Percentiles rank a stretch among this genome's conserved stretches.
phyloP scores from a whole-genome alignment of 306 rosid genomes.

The Geum urbanum region DNA sequence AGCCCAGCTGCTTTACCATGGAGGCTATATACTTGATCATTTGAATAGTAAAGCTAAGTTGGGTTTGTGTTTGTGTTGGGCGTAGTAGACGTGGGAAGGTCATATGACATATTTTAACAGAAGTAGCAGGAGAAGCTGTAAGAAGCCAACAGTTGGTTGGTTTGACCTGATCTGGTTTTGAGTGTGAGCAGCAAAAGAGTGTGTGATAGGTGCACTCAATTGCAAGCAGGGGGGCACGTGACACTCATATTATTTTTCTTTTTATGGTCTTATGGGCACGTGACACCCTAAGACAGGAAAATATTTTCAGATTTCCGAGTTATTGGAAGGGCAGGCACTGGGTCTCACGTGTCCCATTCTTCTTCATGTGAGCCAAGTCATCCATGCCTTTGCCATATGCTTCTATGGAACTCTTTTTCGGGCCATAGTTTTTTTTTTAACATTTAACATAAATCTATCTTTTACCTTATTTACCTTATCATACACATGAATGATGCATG shows the following conservation, averaged over 20 bases:
- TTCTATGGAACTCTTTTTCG: no score
- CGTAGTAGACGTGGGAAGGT: neutral
- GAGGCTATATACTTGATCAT: no score
- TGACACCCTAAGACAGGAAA: conserved; percentile 22
- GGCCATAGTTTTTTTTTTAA: no score
- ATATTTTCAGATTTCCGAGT: conserved; percentile 15
- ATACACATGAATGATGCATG: neutral
- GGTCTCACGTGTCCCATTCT: conserved; percentile 32
- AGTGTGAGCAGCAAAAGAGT: conserved; percentile 3
- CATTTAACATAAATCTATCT: no score
- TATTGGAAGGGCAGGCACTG: conserved; percentile 21
- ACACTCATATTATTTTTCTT: conserved; percentile 7
- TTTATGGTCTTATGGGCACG: conserved; percentile 25
- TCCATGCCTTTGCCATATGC: neutral
- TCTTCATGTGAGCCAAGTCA: conserved; percentile 21
- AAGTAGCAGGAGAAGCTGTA: conserved; percentile 8
- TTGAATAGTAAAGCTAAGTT: neutral
- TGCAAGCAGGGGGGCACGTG: conserved; percentile 35
- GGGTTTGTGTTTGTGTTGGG: neutral
- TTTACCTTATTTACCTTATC: no score
- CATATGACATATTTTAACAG: neutral
- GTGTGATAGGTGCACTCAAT: neutral
- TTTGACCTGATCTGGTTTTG: conserved; percentile 25
- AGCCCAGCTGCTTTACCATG: neutral
- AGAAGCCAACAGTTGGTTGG: conserved; percentile 24